Evolutionary conservation across 176 grass and related monocot genomes (phyloP).

Genomic region (Oryza australiensis): DNA sequence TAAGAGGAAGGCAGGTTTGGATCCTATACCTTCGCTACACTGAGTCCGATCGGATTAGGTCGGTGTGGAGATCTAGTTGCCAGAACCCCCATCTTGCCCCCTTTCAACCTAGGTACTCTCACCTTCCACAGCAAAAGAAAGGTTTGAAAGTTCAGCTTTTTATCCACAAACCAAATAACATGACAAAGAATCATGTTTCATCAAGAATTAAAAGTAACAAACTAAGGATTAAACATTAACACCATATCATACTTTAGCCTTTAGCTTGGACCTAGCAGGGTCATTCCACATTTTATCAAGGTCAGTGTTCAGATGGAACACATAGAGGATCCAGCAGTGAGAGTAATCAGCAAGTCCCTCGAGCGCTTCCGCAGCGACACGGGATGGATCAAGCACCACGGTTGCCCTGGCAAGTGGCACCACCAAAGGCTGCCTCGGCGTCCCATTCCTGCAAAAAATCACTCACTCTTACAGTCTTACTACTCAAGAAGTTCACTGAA

Average conservation of each 20-base stretch:
- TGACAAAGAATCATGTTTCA: background rate
- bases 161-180: background rate
- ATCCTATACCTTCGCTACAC: conserved; percentile 78
- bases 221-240: background rate
- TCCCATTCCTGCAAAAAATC: conserved; percentile 63
- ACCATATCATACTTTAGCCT: conserved; percentile 66
- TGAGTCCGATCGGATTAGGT: conserved; percentile 93
- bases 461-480: background rate
- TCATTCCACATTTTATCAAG: conserved; percentile 95
- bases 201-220: background rate
- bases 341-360: conserved; percentile 82
- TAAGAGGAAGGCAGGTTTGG: background rate
- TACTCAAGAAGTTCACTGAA: background rate
- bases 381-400: conserved; percentile 54
- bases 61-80: conserved; percentile 87
- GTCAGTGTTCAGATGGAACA: conserved; percentile 92
- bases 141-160: background rate
- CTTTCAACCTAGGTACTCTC: conserved; percentile 91
- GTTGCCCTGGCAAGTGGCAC: conserved; percentile 84
- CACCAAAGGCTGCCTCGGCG: conserved; percentile 86
- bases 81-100: conserved; percentile 85
- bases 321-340: conserved; percentile 94
- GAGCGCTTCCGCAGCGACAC: conserved; percentile 62
- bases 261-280: conserved; percentile 81
- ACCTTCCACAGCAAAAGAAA: conserved; percentile 56